Evolutionary conservation across 768 basidiomycete genomes (phyloP).

Genomic region (Paxillus rubicundulus): DNA sequence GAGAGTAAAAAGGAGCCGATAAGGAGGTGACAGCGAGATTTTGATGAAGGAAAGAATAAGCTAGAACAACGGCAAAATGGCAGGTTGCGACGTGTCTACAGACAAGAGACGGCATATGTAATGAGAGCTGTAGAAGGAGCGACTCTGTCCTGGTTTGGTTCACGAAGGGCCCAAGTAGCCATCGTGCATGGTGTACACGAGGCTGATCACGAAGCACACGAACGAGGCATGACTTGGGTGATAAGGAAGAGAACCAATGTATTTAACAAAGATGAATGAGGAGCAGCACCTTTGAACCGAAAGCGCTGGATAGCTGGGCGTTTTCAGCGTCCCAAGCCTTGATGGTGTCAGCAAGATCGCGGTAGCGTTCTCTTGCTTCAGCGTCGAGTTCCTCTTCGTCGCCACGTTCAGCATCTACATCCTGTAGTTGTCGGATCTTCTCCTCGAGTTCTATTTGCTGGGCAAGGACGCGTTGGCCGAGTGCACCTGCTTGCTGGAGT

Average conservation of each 20-base stretch:
- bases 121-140: no score
- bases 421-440: slow-evolving; percentile 79
- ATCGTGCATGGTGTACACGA: slow-evolving; percentile 14
- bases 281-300: slow-evolving; percentile 59
- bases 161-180: neutral
- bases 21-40: neutral
- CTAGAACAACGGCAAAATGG: neutral
- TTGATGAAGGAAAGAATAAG: neutral
- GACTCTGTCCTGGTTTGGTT: no score
- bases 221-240: slow-evolving; percentile 4
- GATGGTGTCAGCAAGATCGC: slow-evolving; percentile 74
- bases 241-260: neutral
- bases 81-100: no score
- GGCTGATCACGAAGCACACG: slow-evolving; percentile 13
- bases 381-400: slow-evolving; percentile 64
- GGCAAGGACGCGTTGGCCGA: slow-evolving; percentile 89
- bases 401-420: slow-evolving; percentile 59
- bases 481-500: slow-evolving; percentile 84
- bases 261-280: neutral
- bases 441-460: slow-evolving; percentile 94
- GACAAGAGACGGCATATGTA: no score
- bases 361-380: slow-evolving; percentile 69
- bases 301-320: slow-evolving; percentile 65
- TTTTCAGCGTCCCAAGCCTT: slow-evolving; percentile 79
- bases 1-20: neutral